Evolutionary conservation across 306 rosid species (phyloP), one percentile per base, ranked within the genome.

Genomic region (Purshia tridentata): DNA sequence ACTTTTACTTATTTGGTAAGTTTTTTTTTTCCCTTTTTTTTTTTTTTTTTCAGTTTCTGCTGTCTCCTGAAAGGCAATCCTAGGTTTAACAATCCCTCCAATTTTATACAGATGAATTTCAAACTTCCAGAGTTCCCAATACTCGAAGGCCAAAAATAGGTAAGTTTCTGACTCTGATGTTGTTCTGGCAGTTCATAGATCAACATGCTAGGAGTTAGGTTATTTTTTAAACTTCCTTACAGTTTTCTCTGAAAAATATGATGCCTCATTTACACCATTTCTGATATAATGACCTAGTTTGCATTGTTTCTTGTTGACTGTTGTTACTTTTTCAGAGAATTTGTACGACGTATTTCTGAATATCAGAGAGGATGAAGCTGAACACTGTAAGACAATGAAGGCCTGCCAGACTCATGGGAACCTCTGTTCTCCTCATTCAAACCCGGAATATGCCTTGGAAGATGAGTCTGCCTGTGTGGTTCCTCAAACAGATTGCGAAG

Each of bases 351-450:
- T 90, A 65, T 94, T 94, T 78, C 9, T 94, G 56, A 94, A 94
- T 79, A 77, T 94, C 50, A 83, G 99, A 89, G 99, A 94, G 13
- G 99, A 94, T 37, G 99, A 94, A 84, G 99, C 91, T 40, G 99
- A 94, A 76, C 99, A 94, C 70, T 94, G 99, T 52, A 94, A 94
- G 86, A 91, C 99, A 4, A 94, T 94, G 99, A 94, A 73, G 85
- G 99, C 96, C 74, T 94, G 99, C 67, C 99, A 94, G 82, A 89
- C 87, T 62, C 84, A 74, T 12, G 99, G 99, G 68, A 94, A 88
- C 83, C 96, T 94, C 73, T 85, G 87, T 71, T 94, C 97, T 20
- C 97, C 99, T 59, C 99, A 91, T 86, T 84, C 99, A 2, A 73
- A 37, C 72, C 48, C 76, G 8, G 96, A 78, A 81, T 85, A 75